Evolutionary conservation across 1,139 yeast genomes (phyloP).

Genomic region (Zygoascus hellenicus): DNA sequence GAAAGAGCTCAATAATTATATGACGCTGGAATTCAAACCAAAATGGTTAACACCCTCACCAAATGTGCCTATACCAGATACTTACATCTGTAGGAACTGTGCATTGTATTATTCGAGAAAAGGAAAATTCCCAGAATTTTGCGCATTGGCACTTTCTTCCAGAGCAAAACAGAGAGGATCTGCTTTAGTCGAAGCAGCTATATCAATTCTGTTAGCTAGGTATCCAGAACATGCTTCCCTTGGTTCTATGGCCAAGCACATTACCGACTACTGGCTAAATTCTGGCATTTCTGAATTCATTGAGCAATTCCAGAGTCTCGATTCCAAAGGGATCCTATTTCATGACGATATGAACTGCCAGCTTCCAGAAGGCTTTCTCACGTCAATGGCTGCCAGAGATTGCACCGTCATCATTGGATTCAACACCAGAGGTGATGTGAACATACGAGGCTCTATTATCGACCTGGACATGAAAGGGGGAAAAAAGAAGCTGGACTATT

Average conservation of each 20-base stretch:
- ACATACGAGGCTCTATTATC: slow-evolving; percentile 25
- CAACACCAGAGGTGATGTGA: not conserved
- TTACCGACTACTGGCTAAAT: slow-evolving; percentile 13
- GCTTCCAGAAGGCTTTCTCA: slow-evolving; percentile 23
- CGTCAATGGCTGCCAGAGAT: slow-evolving; percentile 38
- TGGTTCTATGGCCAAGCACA: not conserved
- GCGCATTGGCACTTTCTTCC: slow-evolving; percentile 33
- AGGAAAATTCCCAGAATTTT: slow-evolving; percentile 27
- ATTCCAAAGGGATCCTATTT: slow-evolving; percentile 25
- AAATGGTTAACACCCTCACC: slow-evolving; percentile 40
- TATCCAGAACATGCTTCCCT: no score
- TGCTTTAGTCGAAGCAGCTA: no score
- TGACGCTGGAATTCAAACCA: slow-evolving; percentile 40
- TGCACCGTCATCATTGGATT: slow-evolving; percentile 31
- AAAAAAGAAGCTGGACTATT: slow-evolving; percentile 27
- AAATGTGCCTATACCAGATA: slow-evolving; percentile 29
- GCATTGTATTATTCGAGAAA: slow-evolving; percentile 33
- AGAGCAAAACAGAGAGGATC: no score
- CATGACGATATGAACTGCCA: slow-evolving; percentile 12
- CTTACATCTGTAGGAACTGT: slow-evolving; percentile 40
- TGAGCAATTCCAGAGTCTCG: slow-evolving; percentile 24
- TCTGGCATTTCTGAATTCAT: slow-evolving; percentile 24
- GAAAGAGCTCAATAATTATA: not conserved
- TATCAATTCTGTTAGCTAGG: no score
- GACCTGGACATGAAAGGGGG: slow-evolving; percentile 36